Conservation (phyloP, 2,329 filamentous ascomycete species). For the Coniochaeta sp. region DNA sequence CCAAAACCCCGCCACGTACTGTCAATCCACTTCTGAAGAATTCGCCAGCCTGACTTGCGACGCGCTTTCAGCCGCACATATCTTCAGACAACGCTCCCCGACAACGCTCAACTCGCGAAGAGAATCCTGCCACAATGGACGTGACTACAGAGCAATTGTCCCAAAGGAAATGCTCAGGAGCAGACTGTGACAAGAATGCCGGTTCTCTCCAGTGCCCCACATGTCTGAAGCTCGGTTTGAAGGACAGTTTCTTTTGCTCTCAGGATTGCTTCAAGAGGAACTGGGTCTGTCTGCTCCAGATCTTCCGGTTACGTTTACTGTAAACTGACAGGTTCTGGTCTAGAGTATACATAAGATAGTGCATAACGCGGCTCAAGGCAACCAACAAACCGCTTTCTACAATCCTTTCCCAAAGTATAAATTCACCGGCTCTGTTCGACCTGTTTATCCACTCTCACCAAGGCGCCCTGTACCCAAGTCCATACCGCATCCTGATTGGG, state of each 20-base stretch:
- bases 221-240: constrained; percentile 79
- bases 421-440: constrained; percentile 75
- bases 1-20: too few species aligned
- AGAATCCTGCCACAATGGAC: constrained; percentile 28
- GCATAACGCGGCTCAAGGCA: constrained; percentile 59
- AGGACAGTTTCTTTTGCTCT: constrained; percentile 93
- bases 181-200: constrained; percentile 81
- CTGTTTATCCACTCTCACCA: constrained; percentile 77
- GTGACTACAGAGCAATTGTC: constrained; percentile 28
- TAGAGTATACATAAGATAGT: constrained; percentile 75
- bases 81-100: neutral
- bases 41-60: too few species aligned
- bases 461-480: constrained; percentile 67
- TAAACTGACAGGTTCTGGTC: constrained; percentile 10
- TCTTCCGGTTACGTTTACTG: neutral
- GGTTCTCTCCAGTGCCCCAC: constrained; percentile 87
- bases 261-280: constrained; percentile 99
- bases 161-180: constrained; percentile 69
- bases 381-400: constrained; percentile 61
- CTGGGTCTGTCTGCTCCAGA: constrained; percentile 64
- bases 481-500: constrained; percentile 83
- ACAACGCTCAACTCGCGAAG: neutral
- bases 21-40: too few species aligned
- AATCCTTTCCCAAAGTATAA: constrained; percentile 88
- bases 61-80: neutral